Evolutionary conservation across 139 green algal species (phyloP), one percentile per base, ranked within the genome.

Genomic region (Coelastrella sp.): DNA sequence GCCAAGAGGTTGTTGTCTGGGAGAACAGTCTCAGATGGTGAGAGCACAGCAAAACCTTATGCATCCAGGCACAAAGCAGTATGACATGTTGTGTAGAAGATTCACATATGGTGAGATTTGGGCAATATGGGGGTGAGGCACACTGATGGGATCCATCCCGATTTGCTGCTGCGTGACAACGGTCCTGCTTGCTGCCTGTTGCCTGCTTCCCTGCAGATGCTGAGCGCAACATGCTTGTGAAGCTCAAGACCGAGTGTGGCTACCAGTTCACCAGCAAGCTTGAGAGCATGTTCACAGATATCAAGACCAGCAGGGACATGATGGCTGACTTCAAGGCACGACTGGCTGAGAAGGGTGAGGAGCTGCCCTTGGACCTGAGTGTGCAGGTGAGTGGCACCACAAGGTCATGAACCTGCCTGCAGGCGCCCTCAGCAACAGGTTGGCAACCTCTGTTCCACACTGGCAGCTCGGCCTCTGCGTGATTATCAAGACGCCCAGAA

Each of bases 221-320:
- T 60, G 98, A 99, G 95, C 95, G 96, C 80, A 95, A 92, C 82
- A 93, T 99, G 90, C 96, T 99, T 60, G 95, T 98, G 65, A 99
- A 99, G 95, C 95, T 99, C 19, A 99, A 99, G 93, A 98, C 97
- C 0, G 98, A 99, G 94, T 99, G 98, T 94, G 98, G 98, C 78
- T 99, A 99, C 93, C 96, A 99, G 95, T 99, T 99, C 96, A 99
- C 98, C 7, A 96, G 91, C 93, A 99, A 99, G 95, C 95, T 99
- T 85, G 98, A 99, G 94, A 96, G 92, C 89, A 99, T 99, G 98
- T 99, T 99, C 93, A 99, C 94, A 14, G 98, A 99, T 96, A 99
- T 99, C 91, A 98, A 97, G 92, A 99, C 97, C 49, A 96, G 90
- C 78, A 88, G 92, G 35, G 97, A 99, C 87, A 97, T 94, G 72